Percentiles rank a stretch among this genome's conserved stretches.
Conservation (phyloP, 164 flowering plant species). For the Akebia trifoliata region DNA sequence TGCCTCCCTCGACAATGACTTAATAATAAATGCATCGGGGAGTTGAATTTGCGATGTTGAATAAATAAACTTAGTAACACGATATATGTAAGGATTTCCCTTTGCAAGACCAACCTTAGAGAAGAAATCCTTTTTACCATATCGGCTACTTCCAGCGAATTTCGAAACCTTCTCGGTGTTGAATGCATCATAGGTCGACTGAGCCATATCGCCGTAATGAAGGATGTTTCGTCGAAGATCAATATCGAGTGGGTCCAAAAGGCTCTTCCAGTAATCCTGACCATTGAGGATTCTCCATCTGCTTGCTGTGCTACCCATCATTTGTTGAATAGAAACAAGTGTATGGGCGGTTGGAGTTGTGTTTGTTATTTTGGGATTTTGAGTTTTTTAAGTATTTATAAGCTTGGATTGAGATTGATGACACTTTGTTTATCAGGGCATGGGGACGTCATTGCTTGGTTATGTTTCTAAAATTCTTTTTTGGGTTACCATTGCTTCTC, state of each 20-base stretch:
- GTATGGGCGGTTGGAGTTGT: too few relatives aligned
- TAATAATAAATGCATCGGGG: slow-evolving; percentile 35
- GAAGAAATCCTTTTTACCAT: slow-evolving; percentile 25
- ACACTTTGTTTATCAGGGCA: too few relatives aligned
- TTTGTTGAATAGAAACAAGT: too few relatives aligned
- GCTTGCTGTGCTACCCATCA: slow-evolving; percentile 21
- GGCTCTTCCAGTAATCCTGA: slow-evolving; percentile 38
- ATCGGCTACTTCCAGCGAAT: slow-evolving; percentile 36
- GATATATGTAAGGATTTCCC: slow-evolving; percentile 24
- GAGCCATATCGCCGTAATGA: slow-evolving; percentile 42
- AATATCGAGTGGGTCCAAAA: slow-evolving; percentile 51
- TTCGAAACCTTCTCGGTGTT: slow-evolving; percentile 30
- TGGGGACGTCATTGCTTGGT: too few relatives aligned
- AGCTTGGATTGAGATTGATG: too few relatives aligned
- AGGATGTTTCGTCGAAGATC: slow-evolving; percentile 49
- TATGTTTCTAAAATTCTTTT: too few relatives aligned
- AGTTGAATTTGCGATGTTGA: slow-evolving; percentile 31
- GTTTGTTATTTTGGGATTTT: too few relatives aligned
- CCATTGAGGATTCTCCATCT: slow-evolving; percentile 55
- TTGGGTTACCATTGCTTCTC: too few relatives aligned
- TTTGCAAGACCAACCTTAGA: slow-evolving; percentile 22
- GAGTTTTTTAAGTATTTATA: too few relatives aligned
- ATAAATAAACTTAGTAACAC: slow-evolving; percentile 36
- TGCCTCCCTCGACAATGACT: slow-evolving; percentile 35
- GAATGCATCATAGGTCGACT: slow-evolving; percentile 40